Evolutionary conservation across 2,329 filamentous ascomycete genomes (phyloP), one percentile per base, ranked within the genome.

Genomic region (Talaromyces islandicus): DNA sequence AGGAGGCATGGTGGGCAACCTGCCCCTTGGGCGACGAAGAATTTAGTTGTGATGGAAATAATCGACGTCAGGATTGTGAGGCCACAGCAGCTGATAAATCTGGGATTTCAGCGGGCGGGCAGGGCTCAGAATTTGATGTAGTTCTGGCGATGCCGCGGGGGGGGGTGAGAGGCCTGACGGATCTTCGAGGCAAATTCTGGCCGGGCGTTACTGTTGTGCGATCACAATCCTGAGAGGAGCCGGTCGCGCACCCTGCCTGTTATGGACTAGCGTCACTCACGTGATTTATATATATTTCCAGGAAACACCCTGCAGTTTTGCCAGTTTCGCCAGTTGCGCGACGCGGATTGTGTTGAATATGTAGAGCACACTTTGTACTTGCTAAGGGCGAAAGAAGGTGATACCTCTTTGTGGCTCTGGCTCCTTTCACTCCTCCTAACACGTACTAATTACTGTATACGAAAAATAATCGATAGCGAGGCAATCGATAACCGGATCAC

Each of bases 1-100:
- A 76, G 94, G 94, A 83, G 94, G 91, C 94, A 93, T 88, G 74
- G 71, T 86, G 77, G 77, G 73, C 70, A 69, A 71, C 64, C 67
- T 69, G 67, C 67, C 68, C 70, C 67, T 68, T 67, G 62, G 64
- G 67, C 58, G 54, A 58, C n/a, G 46, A 58, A 38, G 32, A 41
- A 30, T 46, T 58, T 55, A 43, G 41, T 57, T 57, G 30, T 46
- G 29, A 58, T 41, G 12, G 48, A 53, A 41, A 48, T 29, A 46
- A 48, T 57, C 21, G 59, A 58, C n/a, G 17, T 46, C 43, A 51
- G 17, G 27, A 7, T 41, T 32, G 43, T 14, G 30, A 19, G 54
- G 50, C 7, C 12, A 21, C 27, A 46, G 38, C 25, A 53, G 52
- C 59, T 56, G 38, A 54, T 51, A 46, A 14, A 7, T 52, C 24